Base-by-base conservation (phyloP, 2,329 filamentous ascomycete genomes). In the Epichloe glyceriae region DNA sequence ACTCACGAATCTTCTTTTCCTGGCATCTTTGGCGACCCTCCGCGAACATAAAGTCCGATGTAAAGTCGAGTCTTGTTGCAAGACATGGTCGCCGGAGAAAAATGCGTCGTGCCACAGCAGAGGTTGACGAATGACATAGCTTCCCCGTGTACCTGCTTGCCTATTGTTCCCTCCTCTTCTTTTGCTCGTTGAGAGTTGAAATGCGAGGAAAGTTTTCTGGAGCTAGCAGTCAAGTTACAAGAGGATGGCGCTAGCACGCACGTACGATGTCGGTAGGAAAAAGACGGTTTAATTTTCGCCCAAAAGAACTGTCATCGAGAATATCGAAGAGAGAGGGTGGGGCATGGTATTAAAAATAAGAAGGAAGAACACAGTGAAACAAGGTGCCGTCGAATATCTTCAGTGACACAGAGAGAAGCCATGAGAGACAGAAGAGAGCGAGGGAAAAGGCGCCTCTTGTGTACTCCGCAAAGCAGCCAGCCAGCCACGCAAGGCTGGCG, bases 31-130 rank as follows among this genome's bases (percentile, higher is more conserved):
- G 52, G 44, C 3, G 37, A 26, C 17, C 46, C 49, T 4, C 52
- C 52, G 7, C 52, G 52, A 30, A 53, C 52, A 39, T 53, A 53
- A 10, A 53, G 50, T 17, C 49, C 52, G 20, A 53, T 19, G 39
- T 53, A 53, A 12, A 53, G 50, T n/a, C 52, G 41, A 26, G 50
- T 34, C 22, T 50, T 53, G 30, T 51, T 47, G 37, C 20, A 49
- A 19, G 47, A 30, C 50, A 52, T 41, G 15, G 10, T 33, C 3
- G 26, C 30, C 4, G 40, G 15, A 20, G n/a, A 15, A 5, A 42
- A 49, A 17, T 41, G 22, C 10, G 46, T 8, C 22, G 46, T 39
- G 14, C 15, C 22, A 19, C 41, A 46, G 19, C 50, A 52, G n/a
- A 45, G 22, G 8, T 41, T 35, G 35, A 17, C 26, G 15, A 42